Conservation (phyloP, 331 rosid species). For the Acacia concinna region DNA sequence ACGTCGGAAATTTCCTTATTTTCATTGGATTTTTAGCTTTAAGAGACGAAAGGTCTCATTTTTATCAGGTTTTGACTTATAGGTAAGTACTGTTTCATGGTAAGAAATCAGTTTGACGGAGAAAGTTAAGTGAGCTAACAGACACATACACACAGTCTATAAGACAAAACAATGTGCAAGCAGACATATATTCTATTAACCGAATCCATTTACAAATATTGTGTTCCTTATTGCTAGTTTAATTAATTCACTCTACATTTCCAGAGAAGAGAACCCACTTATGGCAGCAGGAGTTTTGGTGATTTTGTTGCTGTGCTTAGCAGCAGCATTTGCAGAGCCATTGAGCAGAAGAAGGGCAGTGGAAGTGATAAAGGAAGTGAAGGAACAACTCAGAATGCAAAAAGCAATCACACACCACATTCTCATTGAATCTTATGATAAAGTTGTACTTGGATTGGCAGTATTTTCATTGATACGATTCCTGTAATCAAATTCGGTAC, state of each 20-base stretch:
- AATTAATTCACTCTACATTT: not conserved
- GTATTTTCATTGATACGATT: not conserved
- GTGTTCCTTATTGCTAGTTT: not conserved
- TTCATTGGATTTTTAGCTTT: not conserved
- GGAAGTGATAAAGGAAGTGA: slow-evolving; percentile 28
- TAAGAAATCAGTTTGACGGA: not conserved
- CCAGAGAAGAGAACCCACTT: not conserved
- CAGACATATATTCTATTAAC: not conserved
- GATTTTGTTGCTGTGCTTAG: not conserved
- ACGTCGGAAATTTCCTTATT: not conserved
- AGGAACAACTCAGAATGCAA: not conserved
- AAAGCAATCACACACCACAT: not conserved
- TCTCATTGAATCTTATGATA: not conserved
- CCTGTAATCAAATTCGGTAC: not conserved
- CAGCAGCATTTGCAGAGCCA: slow-evolving; percentile 14
- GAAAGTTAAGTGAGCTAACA: not conserved
- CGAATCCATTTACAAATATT: not conserved
- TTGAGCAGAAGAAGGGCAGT: not conserved
- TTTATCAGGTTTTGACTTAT: not conserved
- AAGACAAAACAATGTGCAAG: not conserved
- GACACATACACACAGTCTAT: not conserved
- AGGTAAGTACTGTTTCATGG: not conserved
- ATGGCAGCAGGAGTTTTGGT: slow-evolving; percentile 19
- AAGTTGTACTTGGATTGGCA: not conserved
- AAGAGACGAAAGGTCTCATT: not conserved